Percentiles rank a stretch among this genome's conserved stretches.
phyloP scores from a whole-genome alignment of 352 stramenopile genomes.

The Pythium phragmiticola region DNA sequence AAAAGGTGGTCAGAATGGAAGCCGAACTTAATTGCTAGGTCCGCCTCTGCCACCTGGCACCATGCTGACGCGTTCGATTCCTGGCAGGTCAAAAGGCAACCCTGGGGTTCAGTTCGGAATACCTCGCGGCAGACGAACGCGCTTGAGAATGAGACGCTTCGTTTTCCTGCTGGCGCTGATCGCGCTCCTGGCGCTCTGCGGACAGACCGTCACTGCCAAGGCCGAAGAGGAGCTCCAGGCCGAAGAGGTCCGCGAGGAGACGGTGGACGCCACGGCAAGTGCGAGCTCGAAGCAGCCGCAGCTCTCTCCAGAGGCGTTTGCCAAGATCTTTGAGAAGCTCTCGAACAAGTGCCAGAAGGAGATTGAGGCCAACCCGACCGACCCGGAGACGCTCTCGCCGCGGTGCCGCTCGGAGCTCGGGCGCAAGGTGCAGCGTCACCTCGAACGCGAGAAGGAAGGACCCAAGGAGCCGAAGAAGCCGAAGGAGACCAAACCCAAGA shows the following conservation, averaged over 20 bases:
- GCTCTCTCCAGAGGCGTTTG: slow-evolving; percentile 60
- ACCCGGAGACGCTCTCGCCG: slow-evolving; percentile 62
- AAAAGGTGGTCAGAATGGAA: slow-evolving; percentile 8
- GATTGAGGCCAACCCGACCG: slow-evolving; percentile 64
- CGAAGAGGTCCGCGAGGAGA: slow-evolving; percentile 58
- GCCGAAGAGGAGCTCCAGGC: slow-evolving; percentile 38
- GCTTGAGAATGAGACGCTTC: slow-evolving; percentile 41
- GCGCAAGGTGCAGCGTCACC: slow-evolving; percentile 60
- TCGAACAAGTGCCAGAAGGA: slow-evolving; percentile 72
- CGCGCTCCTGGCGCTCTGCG: slow-evolving; percentile 42
- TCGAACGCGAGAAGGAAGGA: slow-evolving; percentile 42
- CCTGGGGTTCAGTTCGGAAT: slow-evolving; percentile 2
- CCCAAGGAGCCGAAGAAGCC: slow-evolving; percentile 35
- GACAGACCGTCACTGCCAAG: slow-evolving; percentile 31
- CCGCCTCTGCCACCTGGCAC: slow-evolving; percentile 19
- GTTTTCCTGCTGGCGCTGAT: slow-evolving; percentile 51
- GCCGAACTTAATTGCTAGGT: slow-evolving; percentile 23
- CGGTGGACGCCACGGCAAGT: slow-evolving; percentile 29
- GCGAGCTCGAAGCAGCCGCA: slow-evolving; percentile 34
- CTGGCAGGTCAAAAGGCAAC: not conserved
- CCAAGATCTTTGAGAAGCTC: slow-evolving; percentile 70
- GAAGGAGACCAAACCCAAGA: slow-evolving; percentile 40
- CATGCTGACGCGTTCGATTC: slow-evolving; percentile 17
- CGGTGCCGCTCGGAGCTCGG: slow-evolving; percentile 58
- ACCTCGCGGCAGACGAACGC: not conserved